Evolutionary conservation across 108 stramenopile genomes (phyloP).

Genomic region (Cyclotella kingstonii): DNA sequence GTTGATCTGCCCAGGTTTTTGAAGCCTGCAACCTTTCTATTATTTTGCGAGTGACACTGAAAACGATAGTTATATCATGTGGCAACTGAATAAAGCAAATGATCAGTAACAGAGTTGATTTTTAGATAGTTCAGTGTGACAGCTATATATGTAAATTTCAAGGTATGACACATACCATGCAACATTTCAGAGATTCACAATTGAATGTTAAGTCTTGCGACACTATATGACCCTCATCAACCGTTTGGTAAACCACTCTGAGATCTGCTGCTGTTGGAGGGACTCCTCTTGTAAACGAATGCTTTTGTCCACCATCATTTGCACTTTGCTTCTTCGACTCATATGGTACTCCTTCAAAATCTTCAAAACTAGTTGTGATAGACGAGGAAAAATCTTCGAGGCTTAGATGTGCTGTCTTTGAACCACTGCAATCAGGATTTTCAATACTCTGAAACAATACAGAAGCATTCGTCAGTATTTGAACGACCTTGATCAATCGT

Average conservation of each 20-base stretch:
- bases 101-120: background rate
- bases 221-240: slow-evolving; percentile 56
- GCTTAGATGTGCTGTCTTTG: slow-evolving; percentile 65
- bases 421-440: slow-evolving; percentile 65
- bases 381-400: slow-evolving; percentile 67
- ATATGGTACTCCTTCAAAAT: too few species aligned
- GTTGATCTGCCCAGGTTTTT: background rate
- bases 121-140: too few species aligned
- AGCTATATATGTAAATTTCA: background rate
- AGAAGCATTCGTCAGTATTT: slow-evolving; percentile 64
- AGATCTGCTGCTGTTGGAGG: slow-evolving; percentile 63
- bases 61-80: slow-evolving; percentile 60
- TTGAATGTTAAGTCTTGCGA: slow-evolving; percentile 73
- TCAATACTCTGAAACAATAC: slow-evolving; percentile 79
- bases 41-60: slow-evolving; percentile 55
- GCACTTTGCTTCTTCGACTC: too few species aligned
- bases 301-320: slow-evolving; percentile 12
- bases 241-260: slow-evolving; percentile 60
- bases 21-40: slow-evolving; percentile 45
- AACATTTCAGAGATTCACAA: slow-evolving; percentile 47
- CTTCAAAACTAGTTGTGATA: slow-evolving; percentile 54
- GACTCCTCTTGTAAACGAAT: slow-evolving; percentile 42
- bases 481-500: slow-evolving; percentile 23
- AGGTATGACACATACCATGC: background rate
- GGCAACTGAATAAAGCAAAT: slow-evolving; percentile 37